Conservation (phyloP, 208 protist species). For the Angomonas ambiguus region DNA sequence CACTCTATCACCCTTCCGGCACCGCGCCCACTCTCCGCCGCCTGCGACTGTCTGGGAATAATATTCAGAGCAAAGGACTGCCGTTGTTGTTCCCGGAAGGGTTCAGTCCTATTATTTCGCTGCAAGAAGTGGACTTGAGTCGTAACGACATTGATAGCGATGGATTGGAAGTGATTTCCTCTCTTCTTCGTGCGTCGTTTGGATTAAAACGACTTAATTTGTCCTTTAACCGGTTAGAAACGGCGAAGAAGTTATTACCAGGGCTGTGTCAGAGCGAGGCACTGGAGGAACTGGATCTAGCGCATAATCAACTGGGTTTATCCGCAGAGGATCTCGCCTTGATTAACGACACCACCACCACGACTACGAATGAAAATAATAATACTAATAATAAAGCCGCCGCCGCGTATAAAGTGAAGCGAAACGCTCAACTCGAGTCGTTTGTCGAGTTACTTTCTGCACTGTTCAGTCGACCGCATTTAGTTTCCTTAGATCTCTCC, state of each 20-base stretch:
- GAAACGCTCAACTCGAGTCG: conserved; percentile 25
- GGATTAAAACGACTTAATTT: conserved; percentile 39
- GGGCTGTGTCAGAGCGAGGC: conserved; percentile 25
- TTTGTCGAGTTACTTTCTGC: conserved; percentile 29
- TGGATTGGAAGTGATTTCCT: conserved; percentile 29
- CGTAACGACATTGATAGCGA: conserved; percentile 59
- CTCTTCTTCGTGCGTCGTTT: conserved; percentile 30
- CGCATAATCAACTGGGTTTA: conserved; percentile 77
- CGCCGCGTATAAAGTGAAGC: conserved; percentile 5
- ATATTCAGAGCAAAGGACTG: conserved; percentile 44
- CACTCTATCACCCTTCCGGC: conserved; percentile 21
- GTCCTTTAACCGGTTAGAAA: conserved; percentile 60
- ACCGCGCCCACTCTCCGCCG: conserved; percentile 24
- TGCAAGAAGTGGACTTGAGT: conserved; percentile 61
- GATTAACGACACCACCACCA: conserved; percentile 20
- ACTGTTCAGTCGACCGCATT: conserved; percentile 30
- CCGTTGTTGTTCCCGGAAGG: conserved; percentile 38
- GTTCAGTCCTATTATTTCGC: conserved; percentile 6
- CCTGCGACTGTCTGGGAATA: conserved; percentile 63
- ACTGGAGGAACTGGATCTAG: conserved; percentile 47
- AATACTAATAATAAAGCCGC: background rate
- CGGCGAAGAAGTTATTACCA: conserved; percentile 19
- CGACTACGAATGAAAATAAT: background rate
- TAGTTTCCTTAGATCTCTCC: conserved; percentile 51
- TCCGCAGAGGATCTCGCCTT: too few relatives aligned